Conservation (phyloP, 257 asterid species). For the Ligustrum vulgare region DNA sequence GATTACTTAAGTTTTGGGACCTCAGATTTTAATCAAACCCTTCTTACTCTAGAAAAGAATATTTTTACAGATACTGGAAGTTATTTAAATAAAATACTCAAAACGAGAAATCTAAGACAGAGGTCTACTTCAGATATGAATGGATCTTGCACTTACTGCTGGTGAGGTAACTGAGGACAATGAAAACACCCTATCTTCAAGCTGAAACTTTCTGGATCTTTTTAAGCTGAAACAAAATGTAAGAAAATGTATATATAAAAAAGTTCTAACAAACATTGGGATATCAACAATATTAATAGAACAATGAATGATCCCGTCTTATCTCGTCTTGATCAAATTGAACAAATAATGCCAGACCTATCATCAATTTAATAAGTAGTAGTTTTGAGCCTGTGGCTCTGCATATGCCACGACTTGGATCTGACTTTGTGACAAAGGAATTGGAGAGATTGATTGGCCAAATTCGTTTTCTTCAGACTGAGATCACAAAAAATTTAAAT, state of each 20-base stretch:
- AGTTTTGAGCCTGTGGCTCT: not conserved
- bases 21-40: not conserved
- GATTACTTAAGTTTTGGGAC: not conserved
- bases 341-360: not conserved
- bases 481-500: not conserved
- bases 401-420: not conserved
- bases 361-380: not conserved
- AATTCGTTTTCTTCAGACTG: not conserved
- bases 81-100: not conserved
- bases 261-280: not conserved
- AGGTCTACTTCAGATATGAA: not conserved
- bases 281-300: not conserved
- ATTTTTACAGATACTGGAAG: not conserved
- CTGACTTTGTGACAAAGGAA: not conserved
- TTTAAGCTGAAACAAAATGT: conserved; percentile 53
- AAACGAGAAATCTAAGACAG: not conserved
- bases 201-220: conserved; percentile 80
- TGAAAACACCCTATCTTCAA: conserved; percentile 80
- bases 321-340: not conserved
- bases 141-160: conserved; percentile 53
- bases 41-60: not conserved
- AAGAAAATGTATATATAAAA: conserved; percentile 8
- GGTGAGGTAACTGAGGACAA: conserved; percentile 94
- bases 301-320: not conserved
- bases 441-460: not conserved